Evolutionary conservation across 495 filamentous ascomycete species (phyloP).

Genomic region (Daldinia vernicosa): DNA sequence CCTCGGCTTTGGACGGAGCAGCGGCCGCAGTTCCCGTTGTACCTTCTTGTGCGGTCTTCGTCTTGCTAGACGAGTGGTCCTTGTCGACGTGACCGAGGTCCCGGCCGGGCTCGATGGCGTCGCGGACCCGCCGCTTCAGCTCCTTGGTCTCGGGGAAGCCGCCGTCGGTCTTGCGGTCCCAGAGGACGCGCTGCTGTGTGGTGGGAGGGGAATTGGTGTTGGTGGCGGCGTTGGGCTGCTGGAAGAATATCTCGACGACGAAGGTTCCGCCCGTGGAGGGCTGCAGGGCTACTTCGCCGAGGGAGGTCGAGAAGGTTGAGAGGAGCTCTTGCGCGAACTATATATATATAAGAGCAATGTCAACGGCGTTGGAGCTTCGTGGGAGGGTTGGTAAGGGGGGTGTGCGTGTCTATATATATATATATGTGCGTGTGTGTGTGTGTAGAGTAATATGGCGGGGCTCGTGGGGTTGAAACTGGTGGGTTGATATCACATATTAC

Average conservation of each 20-base stretch:
- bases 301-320: slow-evolving; percentile 86
- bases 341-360: slow-evolving; percentile 43
- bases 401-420: neutral
- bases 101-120: slow-evolving; percentile 79
- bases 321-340: slow-evolving; percentile 97
- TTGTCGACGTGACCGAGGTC: slow-evolving; percentile 86
- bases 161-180: slow-evolving; percentile 88
- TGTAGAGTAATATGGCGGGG: slow-evolving; percentile 5
- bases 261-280: slow-evolving; percentile 88
- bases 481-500: neutral
- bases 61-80: slow-evolving; percentile 38
- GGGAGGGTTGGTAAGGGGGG: neutral
- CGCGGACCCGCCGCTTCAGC: slow-evolving; percentile 87
- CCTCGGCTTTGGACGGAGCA: neutral
- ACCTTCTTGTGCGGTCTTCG: neutral
- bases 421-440: neutral
- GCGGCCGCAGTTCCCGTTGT: neutral
- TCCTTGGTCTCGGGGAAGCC: slow-evolving; percentile 94
- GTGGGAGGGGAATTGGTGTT: slow-evolving; percentile 10
- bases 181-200: slow-evolving; percentile 62
- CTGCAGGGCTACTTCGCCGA: slow-evolving; percentile 91
- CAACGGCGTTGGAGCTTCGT: neutral
- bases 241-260: slow-evolving; percentile 67
- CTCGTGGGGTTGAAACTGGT: slow-evolving; percentile 10
- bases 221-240: slow-evolving; percentile 31